Evolutionary conservation across 768 basidiomycete species (phyloP).

Genomic region (Mycena sanguinolenta): DNA sequence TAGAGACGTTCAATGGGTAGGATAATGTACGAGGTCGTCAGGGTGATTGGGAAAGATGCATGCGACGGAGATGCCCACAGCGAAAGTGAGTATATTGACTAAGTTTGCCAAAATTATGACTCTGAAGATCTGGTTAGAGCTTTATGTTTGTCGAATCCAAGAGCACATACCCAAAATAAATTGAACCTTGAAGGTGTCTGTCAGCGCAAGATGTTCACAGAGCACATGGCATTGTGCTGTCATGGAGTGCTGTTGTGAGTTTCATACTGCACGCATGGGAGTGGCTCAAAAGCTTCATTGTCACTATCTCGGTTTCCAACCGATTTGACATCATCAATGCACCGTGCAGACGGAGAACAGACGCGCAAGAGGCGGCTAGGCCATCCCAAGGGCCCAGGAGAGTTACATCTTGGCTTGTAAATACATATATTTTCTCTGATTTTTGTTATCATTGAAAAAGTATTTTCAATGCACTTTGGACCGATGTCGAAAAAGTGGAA

Average conservation of each 20-base stretch:
- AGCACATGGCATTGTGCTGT: not conserved
- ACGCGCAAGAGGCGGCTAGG: no score
- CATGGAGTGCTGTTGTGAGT: constrained; percentile 1
- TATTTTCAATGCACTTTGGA: no score
- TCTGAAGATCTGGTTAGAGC: not conserved
- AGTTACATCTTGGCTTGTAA: no score
- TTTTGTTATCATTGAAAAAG: no score
- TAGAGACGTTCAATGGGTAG: not conserved
- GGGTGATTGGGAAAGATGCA: not conserved
- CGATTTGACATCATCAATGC: no score
- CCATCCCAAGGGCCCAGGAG: no score
- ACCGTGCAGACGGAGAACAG: no score
- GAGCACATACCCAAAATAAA: constrained; percentile 17
- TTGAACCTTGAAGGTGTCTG: not conserved
- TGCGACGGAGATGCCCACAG: not conserved
- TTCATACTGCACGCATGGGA: not conserved
- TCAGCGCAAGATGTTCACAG: no score
- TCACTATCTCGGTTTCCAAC: no score
- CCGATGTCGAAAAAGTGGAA: no score
- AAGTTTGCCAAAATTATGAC: constrained; percentile 10
- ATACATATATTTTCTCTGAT: no score
- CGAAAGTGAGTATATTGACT: constrained; percentile 15
- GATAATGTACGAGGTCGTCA: not conserved
- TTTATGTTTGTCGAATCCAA: not conserved
- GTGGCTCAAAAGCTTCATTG: no score